Conservation (phyloP, 371 early-diverging fungal species). For the Parasitella parasitica region DNA sequence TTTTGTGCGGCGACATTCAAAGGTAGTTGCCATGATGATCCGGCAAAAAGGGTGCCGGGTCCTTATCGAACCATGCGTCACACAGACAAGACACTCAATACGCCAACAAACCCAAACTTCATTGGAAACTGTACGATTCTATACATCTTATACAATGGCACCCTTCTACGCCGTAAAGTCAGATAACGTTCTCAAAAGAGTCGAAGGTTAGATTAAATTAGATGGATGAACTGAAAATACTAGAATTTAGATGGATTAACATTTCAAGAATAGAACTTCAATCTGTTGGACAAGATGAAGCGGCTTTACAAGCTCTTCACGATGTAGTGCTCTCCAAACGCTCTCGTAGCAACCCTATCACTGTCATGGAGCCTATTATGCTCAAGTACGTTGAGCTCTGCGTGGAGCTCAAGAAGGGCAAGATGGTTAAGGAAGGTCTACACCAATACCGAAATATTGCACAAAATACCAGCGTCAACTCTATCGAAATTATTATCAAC, state of each 20-base stretch:
- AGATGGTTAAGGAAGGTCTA: slow-evolving; percentile 93
- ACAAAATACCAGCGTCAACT: slow-evolving; percentile 88
- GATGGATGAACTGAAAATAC: slow-evolving; percentile 19
- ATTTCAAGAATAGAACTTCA: slow-evolving; percentile 73
- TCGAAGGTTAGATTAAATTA: slow-evolving; percentile 41
- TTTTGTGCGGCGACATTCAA: too few relatives aligned
- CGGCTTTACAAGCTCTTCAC: slow-evolving; percentile 88
- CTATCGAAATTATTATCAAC: slow-evolving; percentile 88
- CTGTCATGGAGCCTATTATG: slow-evolving; percentile 88
- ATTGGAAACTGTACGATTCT: background rate
- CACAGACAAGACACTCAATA: too few relatives aligned
- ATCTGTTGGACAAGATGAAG: slow-evolving; percentile 82
- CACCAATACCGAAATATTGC: slow-evolving; percentile 96
- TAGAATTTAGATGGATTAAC: background rate
- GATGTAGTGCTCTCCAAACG: slow-evolving; percentile 90
- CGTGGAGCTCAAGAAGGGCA: slow-evolving; percentile 81
- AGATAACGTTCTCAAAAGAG: slow-evolving; percentile 51
- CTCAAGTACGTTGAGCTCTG: slow-evolving; percentile 91
- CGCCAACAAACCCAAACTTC: background rate
- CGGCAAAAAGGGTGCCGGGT: too few relatives aligned
- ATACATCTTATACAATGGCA: slow-evolving; percentile 33
- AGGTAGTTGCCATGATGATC: too few relatives aligned
- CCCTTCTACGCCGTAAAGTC: slow-evolving; percentile 52
- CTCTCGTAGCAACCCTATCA: slow-evolving; percentile 76
- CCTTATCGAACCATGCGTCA: too few relatives aligned